These are phyloP conservation scores for Sanguinoderma infundibulare DNA, from an alignment of 1,284 basidiomycete genomes.

Conservation along the genomic window DNA sequence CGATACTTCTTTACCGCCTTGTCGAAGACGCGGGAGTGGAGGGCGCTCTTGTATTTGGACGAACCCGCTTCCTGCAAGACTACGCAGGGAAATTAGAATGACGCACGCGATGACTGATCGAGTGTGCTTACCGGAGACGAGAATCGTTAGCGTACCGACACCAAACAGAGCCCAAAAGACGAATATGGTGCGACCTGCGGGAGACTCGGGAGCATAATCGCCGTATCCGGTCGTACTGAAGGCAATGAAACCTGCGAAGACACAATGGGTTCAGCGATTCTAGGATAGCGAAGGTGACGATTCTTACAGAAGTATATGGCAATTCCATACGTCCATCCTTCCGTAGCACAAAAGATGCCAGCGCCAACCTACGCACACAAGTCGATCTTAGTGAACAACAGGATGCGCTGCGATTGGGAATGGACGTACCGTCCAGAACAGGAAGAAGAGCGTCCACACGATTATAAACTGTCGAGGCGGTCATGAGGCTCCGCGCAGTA, in stretches of 20 bases:
- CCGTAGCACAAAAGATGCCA: conserved; percentile 56
- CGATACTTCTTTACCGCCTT: conserved; percentile 53
- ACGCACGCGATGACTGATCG: conserved; percentile 6
- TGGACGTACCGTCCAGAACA: conserved; percentile 58
- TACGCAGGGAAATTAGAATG: conserved; percentile 22
- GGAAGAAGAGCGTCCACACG: conserved; percentile 53
- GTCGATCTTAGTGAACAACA: background rate
- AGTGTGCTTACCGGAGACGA: conserved; percentile 62
- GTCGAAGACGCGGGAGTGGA: conserved; percentile 51
- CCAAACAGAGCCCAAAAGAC: conserved; percentile 83
- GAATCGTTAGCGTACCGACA: conserved; percentile 75
- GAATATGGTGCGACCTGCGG: conserved; percentile 78
- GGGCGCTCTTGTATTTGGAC: conserved; percentile 53
- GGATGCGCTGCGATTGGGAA: background rate
- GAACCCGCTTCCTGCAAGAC: conserved; percentile 71
- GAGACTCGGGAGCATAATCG: conserved; percentile 63
- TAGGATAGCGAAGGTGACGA: conserved; percentile 11
- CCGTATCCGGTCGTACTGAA: conserved; percentile 78
- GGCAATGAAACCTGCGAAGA: conserved; percentile 46
- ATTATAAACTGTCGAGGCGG: conserved; percentile 39
- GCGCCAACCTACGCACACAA: conserved; percentile 50
- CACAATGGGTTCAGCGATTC: background rate
- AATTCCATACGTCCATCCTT: conserved; percentile 53
- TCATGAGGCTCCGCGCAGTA: background rate
- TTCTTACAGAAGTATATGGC: conserved; percentile 76